Percentiles rank a stretch among this genome's conserved stretches.
Conservation (phyloP, 495 filamentous ascomycete genomes). For the Aspergillus sclerotioniger region DNA sequence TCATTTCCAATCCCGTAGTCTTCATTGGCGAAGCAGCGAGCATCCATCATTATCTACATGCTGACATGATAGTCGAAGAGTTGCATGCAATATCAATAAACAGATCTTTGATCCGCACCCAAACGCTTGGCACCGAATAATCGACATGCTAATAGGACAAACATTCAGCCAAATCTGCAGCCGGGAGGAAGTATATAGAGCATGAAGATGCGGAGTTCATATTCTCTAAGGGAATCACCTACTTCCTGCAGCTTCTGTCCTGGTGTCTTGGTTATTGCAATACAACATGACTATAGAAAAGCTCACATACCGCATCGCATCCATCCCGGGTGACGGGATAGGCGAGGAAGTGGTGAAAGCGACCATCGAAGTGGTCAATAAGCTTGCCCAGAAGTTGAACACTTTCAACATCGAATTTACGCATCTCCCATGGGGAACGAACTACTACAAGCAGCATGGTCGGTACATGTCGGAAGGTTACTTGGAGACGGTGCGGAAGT, state of each 20-base stretch:
- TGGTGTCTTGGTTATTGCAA: too few species aligned
- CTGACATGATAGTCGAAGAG: too few species aligned
- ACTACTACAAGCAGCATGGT: constrained; percentile 51
- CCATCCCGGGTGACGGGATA: constrained; percentile 54
- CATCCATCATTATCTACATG: too few species aligned
- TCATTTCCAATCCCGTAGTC: too few species aligned
- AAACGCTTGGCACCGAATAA: background rate
- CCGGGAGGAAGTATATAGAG: background rate
- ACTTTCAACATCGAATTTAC: constrained; percentile 51
- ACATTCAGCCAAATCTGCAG: background rate
- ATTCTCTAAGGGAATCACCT: too few species aligned
- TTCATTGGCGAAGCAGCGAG: too few species aligned
- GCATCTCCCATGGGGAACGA: constrained; percentile 50
- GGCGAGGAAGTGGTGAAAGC: constrained; percentile 51
- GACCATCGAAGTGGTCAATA: constrained; percentile 45
- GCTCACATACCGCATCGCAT: constrained; percentile 43
- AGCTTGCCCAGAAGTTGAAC: constrained; percentile 38
- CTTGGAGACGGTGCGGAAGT: constrained; percentile 48
- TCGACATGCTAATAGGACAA: background rate
- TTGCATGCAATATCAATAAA: too few species aligned
- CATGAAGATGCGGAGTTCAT: background rate
- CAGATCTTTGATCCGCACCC: background rate
- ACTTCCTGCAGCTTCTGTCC: background rate
- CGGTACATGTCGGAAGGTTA: constrained; percentile 52
- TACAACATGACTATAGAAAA: constrained; percentile 6